A percentile compares a stretch with the other conserved stretches of the same genome.
Conservation (phyloP, 768 basidiomycete genomes). For the Trametes coccinea region DNA sequence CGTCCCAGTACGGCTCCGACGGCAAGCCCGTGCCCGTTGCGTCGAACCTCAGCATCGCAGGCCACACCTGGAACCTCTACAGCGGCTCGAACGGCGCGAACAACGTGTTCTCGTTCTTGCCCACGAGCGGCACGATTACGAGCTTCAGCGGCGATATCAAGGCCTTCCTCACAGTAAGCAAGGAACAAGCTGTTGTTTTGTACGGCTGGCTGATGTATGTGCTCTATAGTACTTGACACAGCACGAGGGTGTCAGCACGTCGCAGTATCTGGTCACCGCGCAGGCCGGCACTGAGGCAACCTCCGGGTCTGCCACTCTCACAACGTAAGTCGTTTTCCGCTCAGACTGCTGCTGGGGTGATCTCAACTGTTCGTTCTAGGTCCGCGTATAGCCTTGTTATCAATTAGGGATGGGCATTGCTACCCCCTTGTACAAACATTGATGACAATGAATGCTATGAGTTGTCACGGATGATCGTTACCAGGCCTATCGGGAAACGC, state of each 20-base stretch:
- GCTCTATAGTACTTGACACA: constrained; percentile 49
- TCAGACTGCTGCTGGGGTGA: too few relatives aligned
- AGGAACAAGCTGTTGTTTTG: background rate
- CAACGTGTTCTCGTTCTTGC: constrained; percentile 39
- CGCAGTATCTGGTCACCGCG: constrained; percentile 57
- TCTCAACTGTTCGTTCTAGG: constrained; percentile 31
- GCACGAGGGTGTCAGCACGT: constrained; percentile 44
- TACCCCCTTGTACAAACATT: background rate
- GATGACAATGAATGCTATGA: too few relatives aligned
- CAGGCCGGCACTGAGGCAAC: constrained; percentile 69
- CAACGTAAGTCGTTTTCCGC: constrained; percentile 43
- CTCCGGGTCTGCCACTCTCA: constrained; percentile 53
- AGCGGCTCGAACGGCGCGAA: constrained; percentile 54
- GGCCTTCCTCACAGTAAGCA: constrained; percentile 48
- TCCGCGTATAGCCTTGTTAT: constrained; percentile 48
- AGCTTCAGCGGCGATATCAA: constrained; percentile 57
- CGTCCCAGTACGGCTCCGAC: constrained; percentile 43
- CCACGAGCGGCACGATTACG: constrained; percentile 42
- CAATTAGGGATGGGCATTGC: constrained; percentile 33
- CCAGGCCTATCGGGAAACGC: too few relatives aligned
- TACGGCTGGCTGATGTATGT: background rate
- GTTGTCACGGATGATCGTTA: too few relatives aligned
- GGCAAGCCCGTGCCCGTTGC: constrained; percentile 51
- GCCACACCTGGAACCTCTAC: constrained; percentile 58
- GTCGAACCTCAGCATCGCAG: constrained; percentile 47